phyloP scores from a whole-genome alignment of 129 eudicot genomes.

The Chrysanthemum makinoi region DNA sequence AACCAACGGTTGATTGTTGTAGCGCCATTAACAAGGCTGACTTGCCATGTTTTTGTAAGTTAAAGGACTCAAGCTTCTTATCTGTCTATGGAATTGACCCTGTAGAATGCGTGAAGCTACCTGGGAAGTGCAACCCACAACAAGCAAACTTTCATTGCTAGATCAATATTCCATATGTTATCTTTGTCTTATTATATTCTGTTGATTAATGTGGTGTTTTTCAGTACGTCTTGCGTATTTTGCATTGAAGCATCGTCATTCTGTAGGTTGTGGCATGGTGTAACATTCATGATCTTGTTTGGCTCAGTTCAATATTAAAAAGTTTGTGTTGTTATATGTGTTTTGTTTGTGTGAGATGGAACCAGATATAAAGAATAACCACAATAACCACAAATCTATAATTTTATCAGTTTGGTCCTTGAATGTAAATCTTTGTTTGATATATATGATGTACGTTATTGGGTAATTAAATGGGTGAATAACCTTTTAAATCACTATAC shows the following conservation, averaged over 20 bases:
- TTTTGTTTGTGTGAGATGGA: background rate
- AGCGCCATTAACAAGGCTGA: slow-evolving; percentile 37
- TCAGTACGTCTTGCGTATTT: slow-evolving; percentile 10
- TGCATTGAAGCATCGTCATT: background rate
- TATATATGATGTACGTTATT: no score
- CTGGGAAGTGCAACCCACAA: slow-evolving; percentile 38
- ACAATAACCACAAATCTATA: no score
- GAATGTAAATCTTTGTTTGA: no score
- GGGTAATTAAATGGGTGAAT: no score
- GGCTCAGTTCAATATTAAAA: slow-evolving; percentile 12
- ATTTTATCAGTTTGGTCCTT: no score
- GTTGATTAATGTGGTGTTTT: slow-evolving; percentile 8
- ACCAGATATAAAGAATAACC: no score
- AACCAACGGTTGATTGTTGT: slow-evolving; percentile 39
- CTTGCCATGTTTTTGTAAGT: slow-evolving; percentile 50
- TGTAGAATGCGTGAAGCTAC: slow-evolving; percentile 37
- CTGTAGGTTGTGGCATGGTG: background rate
- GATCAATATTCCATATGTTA: background rate
- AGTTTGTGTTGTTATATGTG: background rate
- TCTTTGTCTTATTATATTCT: slow-evolving; percentile 10
- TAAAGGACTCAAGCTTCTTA: slow-evolving; percentile 34
- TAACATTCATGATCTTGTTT: slow-evolving; percentile 26
- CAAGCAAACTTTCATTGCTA: slow-evolving; percentile 29
- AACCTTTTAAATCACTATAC: no score
- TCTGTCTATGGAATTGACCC: slow-evolving; percentile 36